Conservation (phyloP, 805 yeast species). For the Tetrapisispora pingtungensis region DNA sequence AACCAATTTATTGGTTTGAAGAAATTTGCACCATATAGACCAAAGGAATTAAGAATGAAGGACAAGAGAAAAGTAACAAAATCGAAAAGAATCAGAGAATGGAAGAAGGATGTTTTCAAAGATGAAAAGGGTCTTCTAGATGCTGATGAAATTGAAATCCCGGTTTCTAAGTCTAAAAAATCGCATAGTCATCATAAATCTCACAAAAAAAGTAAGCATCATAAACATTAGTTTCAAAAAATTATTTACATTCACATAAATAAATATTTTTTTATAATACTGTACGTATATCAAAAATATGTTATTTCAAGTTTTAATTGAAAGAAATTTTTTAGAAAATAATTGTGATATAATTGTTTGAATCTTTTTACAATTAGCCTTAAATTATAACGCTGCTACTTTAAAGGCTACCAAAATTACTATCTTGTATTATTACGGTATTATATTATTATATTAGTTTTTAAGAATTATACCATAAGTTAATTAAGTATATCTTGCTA, state of each 20-base stretch:
- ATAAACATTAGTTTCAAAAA: neutral
- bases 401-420: too few relatives aligned
- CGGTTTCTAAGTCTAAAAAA: conserved; percentile 11
- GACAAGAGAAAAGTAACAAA: conserved; percentile 81
- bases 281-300: neutral
- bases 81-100: conserved; percentile 70
- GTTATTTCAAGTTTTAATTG: neutral
- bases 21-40: conserved; percentile 88
- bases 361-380: too few relatives aligned
- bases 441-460: too few relatives aligned
- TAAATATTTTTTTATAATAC: neutral
- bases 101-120: conserved; percentile 79
- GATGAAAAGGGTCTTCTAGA: conserved; percentile 39
- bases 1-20: conserved; percentile 81
- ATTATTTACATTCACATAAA: neutral
- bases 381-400: too few relatives aligned
- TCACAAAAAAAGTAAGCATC: conserved; percentile 1
- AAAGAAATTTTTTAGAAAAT: too few relatives aligned
- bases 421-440: too few relatives aligned
- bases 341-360: too few relatives aligned
- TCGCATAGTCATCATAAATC: conserved; percentile 3
- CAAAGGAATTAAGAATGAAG: conserved; percentile 56
- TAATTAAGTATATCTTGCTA: too few relatives aligned
- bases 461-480: too few relatives aligned
- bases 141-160: conserved; percentile 19